phyloP scores from a whole-genome alignment of 1,284 basidiomycete genomes.

The Ganoderma multipileum region DNA sequence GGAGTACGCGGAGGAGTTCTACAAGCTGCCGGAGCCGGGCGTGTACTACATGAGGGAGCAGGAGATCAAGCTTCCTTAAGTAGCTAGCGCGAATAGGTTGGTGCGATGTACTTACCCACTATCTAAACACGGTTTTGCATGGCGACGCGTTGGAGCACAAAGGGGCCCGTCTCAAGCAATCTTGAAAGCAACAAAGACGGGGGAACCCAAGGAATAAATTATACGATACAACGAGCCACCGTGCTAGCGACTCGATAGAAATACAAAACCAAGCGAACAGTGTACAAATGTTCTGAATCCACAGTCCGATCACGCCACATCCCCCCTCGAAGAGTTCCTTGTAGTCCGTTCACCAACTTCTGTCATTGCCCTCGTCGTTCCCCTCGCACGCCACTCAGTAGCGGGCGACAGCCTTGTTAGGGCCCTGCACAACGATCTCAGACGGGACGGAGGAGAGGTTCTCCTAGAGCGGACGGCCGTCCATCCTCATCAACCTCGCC shows the following conservation, averaged over 20 bases:
- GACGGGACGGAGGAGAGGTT: conserved; percentile 24
- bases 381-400: conserved; percentile 10
- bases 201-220: background rate
- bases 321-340: background rate
- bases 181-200: background rate
- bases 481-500: background rate
- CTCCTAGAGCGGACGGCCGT: conserved; percentile 9
- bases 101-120: too few species aligned
- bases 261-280: background rate
- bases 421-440: conserved; percentile 19
- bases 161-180: too few species aligned
- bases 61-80: conserved; percentile 1
- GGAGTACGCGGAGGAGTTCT: conserved; percentile 31
- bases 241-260: background rate
- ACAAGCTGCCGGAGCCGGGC: conserved; percentile 10
- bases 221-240: conserved; percentile 5
- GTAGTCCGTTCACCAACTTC: background rate
- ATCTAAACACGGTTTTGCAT: too few species aligned
- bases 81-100: too few species aligned
- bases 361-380: background rate
- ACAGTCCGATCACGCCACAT: background rate
- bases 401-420: conserved; percentile 20
- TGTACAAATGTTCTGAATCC: background rate
- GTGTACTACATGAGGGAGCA: background rate
- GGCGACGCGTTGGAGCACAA: too few species aligned